These are phyloP conservation scores for Aspergillus cristatus DNA, from an alignment of 495 filamentous ascomycete genomes.

Conservation along the genomic window DNA sequence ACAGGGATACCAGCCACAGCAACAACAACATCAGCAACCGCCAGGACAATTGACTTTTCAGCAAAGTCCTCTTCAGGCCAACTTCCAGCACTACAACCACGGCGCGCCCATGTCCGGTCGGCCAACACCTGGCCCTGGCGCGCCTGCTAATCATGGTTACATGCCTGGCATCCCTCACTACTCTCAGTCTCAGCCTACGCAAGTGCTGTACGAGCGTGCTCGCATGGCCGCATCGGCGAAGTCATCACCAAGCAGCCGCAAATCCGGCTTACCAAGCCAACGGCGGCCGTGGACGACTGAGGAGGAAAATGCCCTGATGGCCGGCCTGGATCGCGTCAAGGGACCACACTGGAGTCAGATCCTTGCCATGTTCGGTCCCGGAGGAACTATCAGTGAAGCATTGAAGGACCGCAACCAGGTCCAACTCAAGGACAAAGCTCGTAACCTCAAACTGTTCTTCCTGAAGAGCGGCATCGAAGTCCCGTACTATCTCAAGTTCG, in stretches of 20 bases:
- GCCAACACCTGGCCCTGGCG: conserved; percentile 23
- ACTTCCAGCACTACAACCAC: conserved; percentile 40
- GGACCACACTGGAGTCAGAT: conserved; percentile 97
- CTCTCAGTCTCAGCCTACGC: conserved; percentile 65
- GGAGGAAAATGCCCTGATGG: conserved; percentile 89
- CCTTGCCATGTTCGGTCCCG: conserved; percentile 74
- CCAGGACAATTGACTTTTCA: conserved; percentile 30
- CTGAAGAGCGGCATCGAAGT: conserved; percentile 90
- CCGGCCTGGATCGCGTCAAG: conserved; percentile 81
- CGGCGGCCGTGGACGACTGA: conserved; percentile 83
- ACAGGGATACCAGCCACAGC: conserved; percentile 21
- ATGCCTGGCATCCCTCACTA: conserved; percentile 49
- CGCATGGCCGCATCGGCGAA: conserved; percentile 75
- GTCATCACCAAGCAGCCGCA: conserved; percentile 60
- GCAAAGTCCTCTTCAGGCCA: conserved; percentile 31
- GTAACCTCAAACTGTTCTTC: conserved; percentile 92
- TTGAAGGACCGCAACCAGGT: conserved; percentile 92
- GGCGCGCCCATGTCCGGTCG: conserved; percentile 26
- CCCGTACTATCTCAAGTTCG: conserved; percentile 79
- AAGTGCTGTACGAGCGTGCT: conserved; percentile 72
- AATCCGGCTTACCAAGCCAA: conserved; percentile 72
- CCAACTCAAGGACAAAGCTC: conserved; percentile 90
- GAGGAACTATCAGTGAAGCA: conserved; percentile 73
- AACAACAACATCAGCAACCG: conserved; percentile 9
- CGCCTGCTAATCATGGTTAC: conserved; percentile 33